A percentile compares a stretch with the other conserved stretches of the same genome.
These are phyloP conservation scores for Candolleomyces eurysporus DNA, from an alignment of 768 basidiomycete species.

Conservation along the genomic window DNA sequence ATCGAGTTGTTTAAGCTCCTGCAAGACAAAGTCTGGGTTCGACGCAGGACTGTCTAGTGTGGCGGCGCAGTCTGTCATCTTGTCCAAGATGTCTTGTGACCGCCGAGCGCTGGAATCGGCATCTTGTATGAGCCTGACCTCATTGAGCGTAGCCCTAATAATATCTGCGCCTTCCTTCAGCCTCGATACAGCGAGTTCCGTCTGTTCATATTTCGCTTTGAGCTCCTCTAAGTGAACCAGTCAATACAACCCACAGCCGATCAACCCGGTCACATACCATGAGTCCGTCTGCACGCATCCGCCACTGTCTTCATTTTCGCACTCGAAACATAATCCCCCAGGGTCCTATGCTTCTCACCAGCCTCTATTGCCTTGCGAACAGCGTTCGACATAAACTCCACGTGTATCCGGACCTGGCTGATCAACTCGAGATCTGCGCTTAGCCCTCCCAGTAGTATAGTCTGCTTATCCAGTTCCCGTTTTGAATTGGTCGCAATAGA, in stretches of 20 bases:
- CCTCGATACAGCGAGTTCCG: constrained; percentile 49
- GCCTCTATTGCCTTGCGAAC: constrained; percentile 69
- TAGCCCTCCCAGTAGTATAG: constrained; percentile 56
- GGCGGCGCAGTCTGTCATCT: constrained; percentile 48
- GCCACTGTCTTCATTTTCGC: constrained; percentile 81
- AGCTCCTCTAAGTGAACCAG: constrained; percentile 52
- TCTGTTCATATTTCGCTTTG: constrained; percentile 47
- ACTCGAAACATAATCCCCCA: constrained; percentile 79
- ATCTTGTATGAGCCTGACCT: constrained; percentile 51
- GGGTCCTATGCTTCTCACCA: constrained; percentile 63
- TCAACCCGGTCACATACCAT: constrained; percentile 47
- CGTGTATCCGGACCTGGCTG: constrained; percentile 62
- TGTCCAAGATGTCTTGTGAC: constrained; percentile 59
- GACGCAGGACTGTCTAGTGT: constrained; percentile 44
- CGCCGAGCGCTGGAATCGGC: constrained; percentile 53
- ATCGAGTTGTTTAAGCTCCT: constrained; percentile 68
- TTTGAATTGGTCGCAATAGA: constrained; percentile 51
- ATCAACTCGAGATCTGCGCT: constrained; percentile 75
- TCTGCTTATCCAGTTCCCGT: constrained; percentile 70
- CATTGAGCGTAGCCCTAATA: constrained; percentile 49
- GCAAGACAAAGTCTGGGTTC: constrained; percentile 1
- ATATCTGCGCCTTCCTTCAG: constrained; percentile 59
- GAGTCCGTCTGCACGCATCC: constrained; percentile 64
- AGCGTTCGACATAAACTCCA: constrained; percentile 69
- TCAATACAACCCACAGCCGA: not conserved